A percentile compares a stretch with the other conserved stretches of the same genome.
These are phyloP conservation scores for Tetracladium setigerum DNA, from an alignment of 495 filamentous ascomycete genomes.

Conservation along the genomic window DNA sequence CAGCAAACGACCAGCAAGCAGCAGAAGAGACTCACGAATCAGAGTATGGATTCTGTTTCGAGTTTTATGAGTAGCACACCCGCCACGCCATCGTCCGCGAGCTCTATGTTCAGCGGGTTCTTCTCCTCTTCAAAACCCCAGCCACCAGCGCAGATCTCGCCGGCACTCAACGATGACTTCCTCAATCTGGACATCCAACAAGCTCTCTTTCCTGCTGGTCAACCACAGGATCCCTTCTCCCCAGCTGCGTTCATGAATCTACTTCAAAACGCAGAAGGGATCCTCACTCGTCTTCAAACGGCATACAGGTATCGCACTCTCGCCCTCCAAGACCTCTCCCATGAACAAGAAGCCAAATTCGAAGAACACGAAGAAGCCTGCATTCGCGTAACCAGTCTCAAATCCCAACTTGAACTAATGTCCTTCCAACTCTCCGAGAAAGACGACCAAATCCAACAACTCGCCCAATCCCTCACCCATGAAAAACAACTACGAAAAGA, in stretches of 20 bases:
- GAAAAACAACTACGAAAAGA: slow-evolving; percentile 49
- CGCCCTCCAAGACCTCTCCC: slow-evolving; percentile 48
- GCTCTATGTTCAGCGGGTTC: slow-evolving; percentile 9
- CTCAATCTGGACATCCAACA: slow-evolving; percentile 55
- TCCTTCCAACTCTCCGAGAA: slow-evolving; percentile 37
- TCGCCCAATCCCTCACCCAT: slow-evolving; percentile 31
- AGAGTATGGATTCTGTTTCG: slow-evolving; percentile 33
- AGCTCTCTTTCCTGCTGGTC: slow-evolving; percentile 52
- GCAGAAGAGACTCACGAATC: slow-evolving; percentile 25
- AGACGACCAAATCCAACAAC: slow-evolving; percentile 52
- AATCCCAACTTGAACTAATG: slow-evolving; percentile 71
- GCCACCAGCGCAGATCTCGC: slow-evolving; percentile 10
- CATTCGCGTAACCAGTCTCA: slow-evolving; percentile 56
- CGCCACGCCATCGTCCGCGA: slow-evolving; percentile 28
- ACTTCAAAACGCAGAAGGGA: slow-evolving; percentile 56
- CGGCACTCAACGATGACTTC: slow-evolving; percentile 49
- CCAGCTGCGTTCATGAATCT: slow-evolving; percentile 64
- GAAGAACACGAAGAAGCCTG: slow-evolving; percentile 75
- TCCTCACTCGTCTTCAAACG: slow-evolving; percentile 56
- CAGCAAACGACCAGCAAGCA: slow-evolving; percentile 25
- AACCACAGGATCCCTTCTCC: slow-evolving; percentile 43
- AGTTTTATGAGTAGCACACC: slow-evolving; percentile 22
- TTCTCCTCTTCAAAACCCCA: slow-evolving; percentile 16
- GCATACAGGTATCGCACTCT: slow-evolving; percentile 61
- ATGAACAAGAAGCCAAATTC: slow-evolving; percentile 54